Percentiles rank a stretch among this genome's conserved stretches.
Conservation (phyloP, 2,329 filamentous ascomycete species). For the Paracamarosporium sp. region DNA sequence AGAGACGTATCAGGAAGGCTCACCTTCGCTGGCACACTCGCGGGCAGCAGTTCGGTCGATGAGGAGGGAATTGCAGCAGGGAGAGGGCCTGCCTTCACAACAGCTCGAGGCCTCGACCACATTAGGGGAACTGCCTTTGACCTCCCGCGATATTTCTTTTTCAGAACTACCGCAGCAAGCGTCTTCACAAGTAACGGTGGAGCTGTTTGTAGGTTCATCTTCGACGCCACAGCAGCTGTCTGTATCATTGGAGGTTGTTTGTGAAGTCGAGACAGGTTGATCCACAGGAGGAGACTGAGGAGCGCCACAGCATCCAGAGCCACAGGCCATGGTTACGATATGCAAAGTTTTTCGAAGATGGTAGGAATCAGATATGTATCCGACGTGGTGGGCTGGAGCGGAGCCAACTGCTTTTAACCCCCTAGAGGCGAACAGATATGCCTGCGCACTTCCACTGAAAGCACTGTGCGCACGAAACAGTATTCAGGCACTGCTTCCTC, state of each 20-base stretch:
- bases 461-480: too few relatives aligned
- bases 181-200: background rate
- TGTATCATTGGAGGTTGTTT: background rate
- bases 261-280: background rate
- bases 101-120: background rate
- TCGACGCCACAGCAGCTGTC: background rate
- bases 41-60: constrained; percentile 12
- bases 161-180: background rate
- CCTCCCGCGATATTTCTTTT: background rate
- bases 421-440: background rate
- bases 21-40: constrained; percentile 1
- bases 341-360: too few relatives aligned
- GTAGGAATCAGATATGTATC: too few relatives aligned
- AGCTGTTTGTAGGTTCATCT: background rate
- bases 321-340: constrained; percentile 19
- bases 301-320: constrained; percentile 19
- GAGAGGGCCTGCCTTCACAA: constrained; percentile 10
- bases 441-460: too few relatives aligned
- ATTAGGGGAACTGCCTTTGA: background rate
- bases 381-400: too few relatives aligned
- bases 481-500: too few relatives aligned
- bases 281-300: background rate
- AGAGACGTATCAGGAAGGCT: too few relatives aligned
- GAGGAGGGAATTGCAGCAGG: constrained; percentile 13
- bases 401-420: too few relatives aligned